Evolutionary conservation across 2,329 filamentous ascomycete species (phyloP).

Genomic region (Colletotrichum sp.): DNA sequence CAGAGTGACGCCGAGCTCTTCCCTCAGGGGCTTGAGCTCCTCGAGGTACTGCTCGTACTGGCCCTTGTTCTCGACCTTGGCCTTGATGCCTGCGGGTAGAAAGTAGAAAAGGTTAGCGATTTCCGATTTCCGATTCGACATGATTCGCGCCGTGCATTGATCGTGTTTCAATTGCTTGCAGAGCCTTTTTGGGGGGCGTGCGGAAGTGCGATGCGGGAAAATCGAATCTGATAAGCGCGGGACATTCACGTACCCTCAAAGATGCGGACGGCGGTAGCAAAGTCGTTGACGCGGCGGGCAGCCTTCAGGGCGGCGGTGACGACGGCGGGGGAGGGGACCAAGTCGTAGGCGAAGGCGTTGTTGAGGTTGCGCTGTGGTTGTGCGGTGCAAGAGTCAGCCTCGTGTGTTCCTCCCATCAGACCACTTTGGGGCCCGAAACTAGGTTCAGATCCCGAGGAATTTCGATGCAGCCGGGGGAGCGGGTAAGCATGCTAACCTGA

Average conservation of each 20-base stretch:
- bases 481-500: conserved; percentile 70
- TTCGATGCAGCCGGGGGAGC: not conserved
- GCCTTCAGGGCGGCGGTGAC: conserved; percentile 91
- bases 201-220: not conserved
- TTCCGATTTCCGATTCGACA: not conserved
- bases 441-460: conserved; percentile 10
- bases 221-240: conserved; percentile 28
- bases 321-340: conserved; percentile 92
- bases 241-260: conserved; percentile 80
- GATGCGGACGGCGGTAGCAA: conserved; percentile 95
- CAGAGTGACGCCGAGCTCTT: conserved; percentile 89
- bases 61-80: conserved; percentile 97
- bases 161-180: not conserved
- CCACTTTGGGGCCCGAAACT: conserved; percentile 16
- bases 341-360: conserved; percentile 99
- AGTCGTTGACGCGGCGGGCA: conserved; percentile 96
- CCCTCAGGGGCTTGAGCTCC: conserved; percentile 89
- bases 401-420: conserved; percentile 21
- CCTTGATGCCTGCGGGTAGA: conserved; percentile 78
- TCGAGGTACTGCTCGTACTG: conserved; percentile 97
- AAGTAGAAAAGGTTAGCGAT: not conserved
- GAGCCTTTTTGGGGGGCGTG: not conserved
- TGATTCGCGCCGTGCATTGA: not conserved
- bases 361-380: conserved; percentile 81
- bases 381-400: conserved; percentile 8